Evolutionary conservation across 192 early-diverging fungal species (phyloP), one percentile per base, ranked within the genome.

Genomic region (Coemansia javaensis): DNA sequence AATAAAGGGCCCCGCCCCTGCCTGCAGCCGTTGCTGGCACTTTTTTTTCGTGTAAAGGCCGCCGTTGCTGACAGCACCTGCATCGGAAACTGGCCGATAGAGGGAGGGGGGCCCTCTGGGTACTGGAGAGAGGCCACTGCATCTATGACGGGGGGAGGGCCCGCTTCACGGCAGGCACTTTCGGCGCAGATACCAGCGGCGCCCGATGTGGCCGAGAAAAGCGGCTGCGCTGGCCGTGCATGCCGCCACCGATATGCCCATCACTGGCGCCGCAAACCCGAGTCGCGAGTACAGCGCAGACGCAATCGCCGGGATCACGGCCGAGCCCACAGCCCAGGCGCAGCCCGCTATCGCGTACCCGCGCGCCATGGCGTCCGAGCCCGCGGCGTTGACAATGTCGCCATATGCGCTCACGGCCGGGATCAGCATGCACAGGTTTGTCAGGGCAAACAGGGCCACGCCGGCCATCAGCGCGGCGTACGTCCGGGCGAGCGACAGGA

Each of bases 391-490:
- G 4, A 58, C 46, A 59, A 59, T 49, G 21, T 66, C 63, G 9
- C 63, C 63, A 40, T 50, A 66, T 5, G 56, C 56, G 40, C 63
- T 66, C 13, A 59, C 56, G 0, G 54, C 44, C 2, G 63, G 63
- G 43, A 66, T 36, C 15, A 41, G 45, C 56, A 66, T 44, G 41
- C 50, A 59, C n/a, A 59, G 15, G 15, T 50, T 54, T 13, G 50
- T 23, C 2, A 59, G 36, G 2, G 63, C 63, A 13, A 59, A 50
- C 1, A 66, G 11, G 18, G 53, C 44, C 22, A 53, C 59, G 8
- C 56, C 63, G 9, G 41, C 30, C 56, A 66, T 66, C 56, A 66
- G 38, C 4, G 53, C 46, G 1, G 56, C 51, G 23, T 59, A 66
- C 11, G 44, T 39, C 11, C 35, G 40, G 17, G 50, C 56, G 13